These are phyloP conservation scores for Phtheirospermum japonicum DNA, from an alignment of 257 asterid genomes.

Conservation along the genomic window DNA sequence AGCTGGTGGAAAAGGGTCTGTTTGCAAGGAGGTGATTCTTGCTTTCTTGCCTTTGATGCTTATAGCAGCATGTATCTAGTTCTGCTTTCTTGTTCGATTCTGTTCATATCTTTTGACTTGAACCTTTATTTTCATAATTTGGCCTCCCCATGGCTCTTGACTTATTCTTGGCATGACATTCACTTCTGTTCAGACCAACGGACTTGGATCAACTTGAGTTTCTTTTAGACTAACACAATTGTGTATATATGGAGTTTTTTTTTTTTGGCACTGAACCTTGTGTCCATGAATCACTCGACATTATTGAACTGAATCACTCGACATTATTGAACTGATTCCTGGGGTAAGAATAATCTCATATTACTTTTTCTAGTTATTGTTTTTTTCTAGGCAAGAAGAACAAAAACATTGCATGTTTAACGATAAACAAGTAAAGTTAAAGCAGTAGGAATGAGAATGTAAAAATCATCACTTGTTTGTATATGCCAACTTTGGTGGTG, in stretches of 20 bases:
- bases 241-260: no score
- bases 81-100: neutral
- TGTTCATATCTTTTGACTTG: neutral
- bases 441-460: neutral
- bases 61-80: neutral
- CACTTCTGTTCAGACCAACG: slow-evolving; percentile 3
- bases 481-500: neutral
- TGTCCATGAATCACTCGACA: neutral
- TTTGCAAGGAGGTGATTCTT: slow-evolving; percentile 51
- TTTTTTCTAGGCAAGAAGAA: neutral
- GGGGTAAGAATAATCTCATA: no score
- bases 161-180: neutral
- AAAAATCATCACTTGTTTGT: neutral
- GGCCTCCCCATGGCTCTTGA: no score
- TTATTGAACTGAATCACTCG: neutral
- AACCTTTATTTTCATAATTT: neutral
- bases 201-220: neutral
- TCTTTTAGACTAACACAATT: no score
- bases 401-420: neutral
- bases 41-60: neutral
- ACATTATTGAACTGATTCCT: no score
- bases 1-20: slow-evolving; percentile 33
- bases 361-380: no score
- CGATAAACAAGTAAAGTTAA: neutral
- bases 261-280: no score